Conservation (phyloP, 2,329 filamentous ascomycete genomes). For the Sclerotinia trifoliorum region DNA sequence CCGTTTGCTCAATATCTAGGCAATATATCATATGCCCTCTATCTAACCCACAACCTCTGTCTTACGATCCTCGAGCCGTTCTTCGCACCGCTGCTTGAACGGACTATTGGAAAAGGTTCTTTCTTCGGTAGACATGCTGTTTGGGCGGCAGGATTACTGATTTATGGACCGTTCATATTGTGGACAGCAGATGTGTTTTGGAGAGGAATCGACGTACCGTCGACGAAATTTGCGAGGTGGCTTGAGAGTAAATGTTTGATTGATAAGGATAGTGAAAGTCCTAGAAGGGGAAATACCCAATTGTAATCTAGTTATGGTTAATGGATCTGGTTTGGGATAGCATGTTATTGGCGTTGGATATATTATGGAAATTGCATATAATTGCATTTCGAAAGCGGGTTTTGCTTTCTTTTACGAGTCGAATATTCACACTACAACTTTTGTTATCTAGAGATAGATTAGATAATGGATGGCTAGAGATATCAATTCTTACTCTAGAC, state of each 20-base stretch:
- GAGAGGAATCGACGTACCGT: conserved; percentile 53
- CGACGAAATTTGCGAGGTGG: conserved; percentile 51
- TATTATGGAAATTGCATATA: background rate
- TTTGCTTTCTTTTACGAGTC: background rate
- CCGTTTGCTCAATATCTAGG: conserved; percentile 54
- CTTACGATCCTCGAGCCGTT: conserved; percentile 40
- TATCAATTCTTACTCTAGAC: background rate
- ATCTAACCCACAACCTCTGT: conserved; percentile 56
- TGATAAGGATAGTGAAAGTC: conserved; percentile 23
- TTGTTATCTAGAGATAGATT: background rate
- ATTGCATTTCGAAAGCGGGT: background rate
- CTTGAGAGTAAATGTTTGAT: conserved; percentile 41
- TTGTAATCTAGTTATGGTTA: background rate
- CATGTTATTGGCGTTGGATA: conserved; percentile 4
- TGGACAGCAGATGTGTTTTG: conserved; percentile 61
- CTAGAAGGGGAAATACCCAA: background rate
- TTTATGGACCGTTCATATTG: conserved; percentile 47
- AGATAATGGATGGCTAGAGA: background rate
- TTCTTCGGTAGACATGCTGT: conserved; percentile 35
- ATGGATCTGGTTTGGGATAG: background rate
- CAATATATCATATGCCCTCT: conserved; percentile 56
- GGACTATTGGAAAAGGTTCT: conserved; percentile 27
- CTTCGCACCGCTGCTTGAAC: conserved; percentile 31
- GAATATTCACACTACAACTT: background rate
- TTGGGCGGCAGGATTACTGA: conserved; percentile 42